These are phyloP conservation scores for Pythium sp. DNA, from an alignment of 352 stramenopile genomes.

Conservation along the genomic window DNA sequence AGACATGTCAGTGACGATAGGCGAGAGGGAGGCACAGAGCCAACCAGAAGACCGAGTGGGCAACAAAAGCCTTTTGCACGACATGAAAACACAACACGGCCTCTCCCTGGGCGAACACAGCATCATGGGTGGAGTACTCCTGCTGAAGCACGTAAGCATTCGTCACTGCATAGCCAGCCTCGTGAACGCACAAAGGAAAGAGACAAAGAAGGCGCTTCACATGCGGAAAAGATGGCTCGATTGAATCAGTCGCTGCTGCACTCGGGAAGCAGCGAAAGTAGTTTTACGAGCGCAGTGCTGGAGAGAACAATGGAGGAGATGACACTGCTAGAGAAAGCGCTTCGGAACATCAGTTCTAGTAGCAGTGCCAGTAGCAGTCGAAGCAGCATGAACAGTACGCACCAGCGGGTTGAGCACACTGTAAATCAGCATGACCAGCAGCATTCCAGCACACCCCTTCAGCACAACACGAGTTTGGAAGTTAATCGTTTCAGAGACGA, in stretches of 20 bases:
- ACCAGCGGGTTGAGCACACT: background rate
- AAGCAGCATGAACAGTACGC: background rate
- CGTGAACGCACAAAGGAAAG: background rate
- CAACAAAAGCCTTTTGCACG: background rate
- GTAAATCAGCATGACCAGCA: background rate
- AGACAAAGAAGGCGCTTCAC: background rate
- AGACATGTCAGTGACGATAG: background rate
- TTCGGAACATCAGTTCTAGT: conserved; percentile 68
- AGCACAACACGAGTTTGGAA: conserved; percentile 2
- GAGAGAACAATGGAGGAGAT: conserved; percentile 61
- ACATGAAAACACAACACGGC: background rate
- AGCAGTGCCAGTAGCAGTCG: conserved; percentile 19
- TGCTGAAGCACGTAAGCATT: background rate
- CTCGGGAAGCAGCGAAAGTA: conserved; percentile 31
- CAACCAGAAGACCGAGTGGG: background rate
- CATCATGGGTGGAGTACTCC: background rate
- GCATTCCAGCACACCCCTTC: background rate
- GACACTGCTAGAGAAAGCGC: conserved; percentile 59
- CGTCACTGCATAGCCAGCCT: background rate
- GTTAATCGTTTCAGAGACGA: background rate
- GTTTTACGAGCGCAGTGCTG: conserved; percentile 40
- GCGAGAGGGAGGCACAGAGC: background rate
- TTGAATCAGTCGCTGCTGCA: conserved; percentile 21
- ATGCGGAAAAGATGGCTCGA: conserved; percentile 2
- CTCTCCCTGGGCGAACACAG: background rate